Evolutionary conservation across 441 rosid species (phyloP).

Genomic region (Rhodomyrtus psidioides): DNA sequence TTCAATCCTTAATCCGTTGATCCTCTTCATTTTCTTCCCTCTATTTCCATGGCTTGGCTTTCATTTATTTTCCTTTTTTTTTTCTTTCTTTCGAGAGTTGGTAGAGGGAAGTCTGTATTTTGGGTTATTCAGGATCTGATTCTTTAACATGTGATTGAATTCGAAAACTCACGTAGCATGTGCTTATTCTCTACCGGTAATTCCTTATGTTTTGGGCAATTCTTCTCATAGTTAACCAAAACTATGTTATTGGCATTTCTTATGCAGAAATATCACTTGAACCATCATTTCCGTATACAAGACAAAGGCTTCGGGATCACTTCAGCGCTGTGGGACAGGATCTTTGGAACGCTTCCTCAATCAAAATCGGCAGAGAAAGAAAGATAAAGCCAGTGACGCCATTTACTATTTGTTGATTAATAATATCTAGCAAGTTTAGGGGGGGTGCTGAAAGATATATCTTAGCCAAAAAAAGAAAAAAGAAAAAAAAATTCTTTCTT

Average conservation of each 20-base stretch:
- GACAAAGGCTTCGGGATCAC: slow-evolving; percentile 93
- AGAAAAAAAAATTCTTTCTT: background rate
- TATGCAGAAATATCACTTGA: slow-evolving; percentile 88
- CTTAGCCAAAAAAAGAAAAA: background rate
- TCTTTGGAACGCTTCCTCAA: slow-evolving; percentile 84
- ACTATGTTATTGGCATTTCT: background rate
- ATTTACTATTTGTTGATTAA: background rate
- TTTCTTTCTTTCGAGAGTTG: background rate
- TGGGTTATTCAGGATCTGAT: background rate
- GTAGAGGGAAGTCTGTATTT: background rate
- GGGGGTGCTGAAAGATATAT: background rate
- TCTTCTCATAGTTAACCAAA: background rate
- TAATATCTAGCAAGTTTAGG: slow-evolving; percentile 1
- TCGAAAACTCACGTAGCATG: background rate
- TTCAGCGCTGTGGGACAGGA: slow-evolving; percentile 78
- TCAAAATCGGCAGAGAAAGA: slow-evolving; percentile 27
- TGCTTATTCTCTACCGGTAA: background rate
- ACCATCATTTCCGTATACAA: slow-evolving; percentile 91
- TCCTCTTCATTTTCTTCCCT: background rate
- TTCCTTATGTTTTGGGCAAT: background rate
- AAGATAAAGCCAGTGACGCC: slow-evolving; percentile 19
- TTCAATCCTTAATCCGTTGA: background rate
- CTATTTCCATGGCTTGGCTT: background rate
- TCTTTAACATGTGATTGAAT: background rate
- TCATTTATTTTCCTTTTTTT: background rate